Conservation (phyloP, 2,329 filamentous ascomycete species). For the Lasiodiplodia sp. region DNA sequence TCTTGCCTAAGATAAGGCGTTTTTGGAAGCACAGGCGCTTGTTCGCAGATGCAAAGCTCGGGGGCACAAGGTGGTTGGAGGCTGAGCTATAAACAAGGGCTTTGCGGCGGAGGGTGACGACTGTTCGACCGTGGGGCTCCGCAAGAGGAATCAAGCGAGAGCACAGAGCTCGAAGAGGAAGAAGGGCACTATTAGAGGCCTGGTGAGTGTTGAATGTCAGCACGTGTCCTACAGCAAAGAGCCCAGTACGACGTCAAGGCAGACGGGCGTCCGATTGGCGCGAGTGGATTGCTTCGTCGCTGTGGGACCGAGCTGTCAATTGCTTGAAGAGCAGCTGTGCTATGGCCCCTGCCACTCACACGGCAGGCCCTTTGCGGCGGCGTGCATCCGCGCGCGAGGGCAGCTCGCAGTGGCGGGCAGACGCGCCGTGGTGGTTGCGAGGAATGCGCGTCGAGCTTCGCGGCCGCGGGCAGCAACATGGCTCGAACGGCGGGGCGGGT, state of each 20-base stretch:
- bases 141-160: constrained; percentile 41
- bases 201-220: constrained; percentile 46
- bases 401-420: constrained; percentile 18
- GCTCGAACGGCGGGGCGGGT: constrained; percentile 3
- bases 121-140: constrained; percentile 32
- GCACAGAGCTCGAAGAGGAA: constrained; percentile 37
- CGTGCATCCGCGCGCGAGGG: constrained; percentile 13
- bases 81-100: constrained; percentile 14
- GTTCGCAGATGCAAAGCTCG: constrained; percentile 39
- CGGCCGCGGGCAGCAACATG: constrained; percentile 3
- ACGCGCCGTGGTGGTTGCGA: constrained; percentile 21
- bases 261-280: constrained; percentile 38
- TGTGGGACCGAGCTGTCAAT: constrained; percentile 48
- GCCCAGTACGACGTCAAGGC: constrained; percentile 39
- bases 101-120: neutral
- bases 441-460: constrained; percentile 27
- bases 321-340: constrained; percentile 40
- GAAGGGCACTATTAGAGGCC: constrained; percentile 29
- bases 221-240: constrained; percentile 40
- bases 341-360: constrained; percentile 14
- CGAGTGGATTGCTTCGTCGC: constrained; percentile 40
- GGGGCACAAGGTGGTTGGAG: constrained; percentile 17
- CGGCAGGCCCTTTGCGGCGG: constrained; percentile 15
- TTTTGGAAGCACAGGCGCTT: constrained; percentile 34
- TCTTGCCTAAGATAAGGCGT: constrained; percentile 31